A percentile compares a stretch with the other conserved stretches of the same genome.
These are phyloP conservation scores for Perkinsus olseni DNA, from an alignment of 169 alveolate species.

Conservation along the genomic window DNA sequence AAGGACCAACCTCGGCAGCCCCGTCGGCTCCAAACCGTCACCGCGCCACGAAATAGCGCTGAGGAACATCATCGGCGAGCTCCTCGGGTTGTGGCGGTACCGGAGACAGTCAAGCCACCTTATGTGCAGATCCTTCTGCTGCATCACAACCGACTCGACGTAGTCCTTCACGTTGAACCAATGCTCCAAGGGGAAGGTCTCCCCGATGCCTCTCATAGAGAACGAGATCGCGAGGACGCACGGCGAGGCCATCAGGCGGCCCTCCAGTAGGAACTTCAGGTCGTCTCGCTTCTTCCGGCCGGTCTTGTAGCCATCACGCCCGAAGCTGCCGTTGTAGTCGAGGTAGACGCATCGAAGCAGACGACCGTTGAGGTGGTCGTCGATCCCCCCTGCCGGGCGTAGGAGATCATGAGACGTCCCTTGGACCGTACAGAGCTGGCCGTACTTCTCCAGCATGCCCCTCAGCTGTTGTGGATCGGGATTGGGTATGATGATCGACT, in stretches of 20 bases:
- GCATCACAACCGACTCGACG: not conserved
- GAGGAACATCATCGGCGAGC: constrained; percentile 1
- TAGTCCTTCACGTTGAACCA: not conserved
- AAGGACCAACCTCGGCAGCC: not conserved
- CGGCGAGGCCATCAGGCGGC: not conserved
- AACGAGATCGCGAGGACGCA: not conserved
- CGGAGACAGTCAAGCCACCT: not conserved
- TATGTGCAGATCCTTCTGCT: not conserved
- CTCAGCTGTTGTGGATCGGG: not conserved
- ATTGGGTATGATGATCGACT: not conserved
- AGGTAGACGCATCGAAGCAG: not conserved
- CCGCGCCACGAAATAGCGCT: not conserved
- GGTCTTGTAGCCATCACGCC: not conserved
- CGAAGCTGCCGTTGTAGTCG: not conserved
- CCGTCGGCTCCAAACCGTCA: not conserved
- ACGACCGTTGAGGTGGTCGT: not conserved
- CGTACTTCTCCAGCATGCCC: not conserved
- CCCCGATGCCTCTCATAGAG: not conserved
- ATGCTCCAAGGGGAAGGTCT: not conserved
- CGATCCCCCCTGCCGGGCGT: not conserved
- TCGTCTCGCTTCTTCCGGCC: not conserved
- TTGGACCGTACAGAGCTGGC: not conserved
- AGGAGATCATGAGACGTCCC: not conserved
- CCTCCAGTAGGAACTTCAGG: not conserved
- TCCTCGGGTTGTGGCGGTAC: not conserved